Conservation (phyloP, 441 rosid genomes). For the Metrosideros polymorpha region DNA sequence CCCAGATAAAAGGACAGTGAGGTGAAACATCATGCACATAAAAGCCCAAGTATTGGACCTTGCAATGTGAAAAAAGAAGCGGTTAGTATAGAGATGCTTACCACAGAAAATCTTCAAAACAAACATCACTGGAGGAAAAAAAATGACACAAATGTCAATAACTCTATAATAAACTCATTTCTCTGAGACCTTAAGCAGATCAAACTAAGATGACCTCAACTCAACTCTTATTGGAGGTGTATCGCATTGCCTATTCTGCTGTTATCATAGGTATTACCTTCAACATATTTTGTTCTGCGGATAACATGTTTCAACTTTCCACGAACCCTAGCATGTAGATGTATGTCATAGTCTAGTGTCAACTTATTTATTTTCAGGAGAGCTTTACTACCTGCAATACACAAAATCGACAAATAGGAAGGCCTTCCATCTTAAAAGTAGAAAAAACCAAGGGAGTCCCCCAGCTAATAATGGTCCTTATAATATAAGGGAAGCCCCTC, state of each 20-base stretch:
- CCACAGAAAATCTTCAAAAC: constrained; percentile 90
- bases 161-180: background rate
- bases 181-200: background rate
- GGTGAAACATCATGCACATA: background rate
- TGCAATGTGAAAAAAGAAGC: background rate
- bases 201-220: background rate
- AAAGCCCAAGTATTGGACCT: background rate
- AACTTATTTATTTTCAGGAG: background rate
- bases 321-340: background rate
- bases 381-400: background rate
- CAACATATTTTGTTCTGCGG: background rate
- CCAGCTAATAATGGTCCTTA: background rate
- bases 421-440: background rate
- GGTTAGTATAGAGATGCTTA: constrained; percentile 15
- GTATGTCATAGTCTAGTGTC: background rate
- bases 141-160: background rate
- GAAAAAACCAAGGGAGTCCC: background rate
- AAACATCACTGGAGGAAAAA: constrained; percentile 42
- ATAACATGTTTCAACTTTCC: background rate
- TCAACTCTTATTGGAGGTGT: background rate
- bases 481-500: background rate
- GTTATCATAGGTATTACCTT: background rate
- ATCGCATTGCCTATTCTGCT: background rate
- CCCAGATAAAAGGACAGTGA: constrained; percentile 8
- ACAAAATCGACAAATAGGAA: background rate